Percentiles rank a stretch among this genome's conserved stretches.
Evolutionary conservation across 2,329 filamentous ascomycete species (phyloP).

Genomic region (Emergomyces pasteurianus): DNA sequence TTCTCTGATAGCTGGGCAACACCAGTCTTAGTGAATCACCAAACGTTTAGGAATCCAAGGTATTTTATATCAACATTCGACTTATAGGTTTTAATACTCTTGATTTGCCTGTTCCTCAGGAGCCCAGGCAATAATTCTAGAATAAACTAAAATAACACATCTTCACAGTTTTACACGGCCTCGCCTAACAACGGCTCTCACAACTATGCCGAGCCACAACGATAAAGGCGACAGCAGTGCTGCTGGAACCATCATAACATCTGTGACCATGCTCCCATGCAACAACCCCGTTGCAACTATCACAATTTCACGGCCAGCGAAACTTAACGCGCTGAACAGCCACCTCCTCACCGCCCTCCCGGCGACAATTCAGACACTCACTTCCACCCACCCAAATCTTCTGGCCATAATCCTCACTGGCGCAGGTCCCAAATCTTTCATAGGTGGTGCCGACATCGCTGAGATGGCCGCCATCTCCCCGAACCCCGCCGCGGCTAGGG

Average conservation of each 20-base stretch:
- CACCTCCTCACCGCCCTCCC: constrained; percentile 13
- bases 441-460: constrained; percentile 76
- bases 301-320: constrained; percentile 17
- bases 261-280: background rate
- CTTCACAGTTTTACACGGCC: background rate
- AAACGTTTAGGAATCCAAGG: background rate
- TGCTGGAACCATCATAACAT: background rate
- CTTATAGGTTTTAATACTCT: background rate
- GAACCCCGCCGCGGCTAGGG: constrained; percentile 21
- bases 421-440: constrained; percentile 78
- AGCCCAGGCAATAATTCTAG: background rate
- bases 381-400: constrained; percentile 9
- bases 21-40: background rate
- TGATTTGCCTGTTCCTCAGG: background rate
- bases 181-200: background rate
- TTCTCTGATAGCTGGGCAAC: background rate
- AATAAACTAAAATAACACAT: background rate
- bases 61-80: background rate
- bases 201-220: background rate
- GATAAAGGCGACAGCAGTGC: background rate
- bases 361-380: constrained; percentile 8
- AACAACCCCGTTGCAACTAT: constrained; percentile 12
- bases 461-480: constrained; percentile 37
- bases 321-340: constrained; percentile 18
- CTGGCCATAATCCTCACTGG: constrained; percentile 39